These are phyloP conservation scores for Medicago arabica DNA, from an alignment of 306 rosid species.

Conservation along the genomic window DNA sequence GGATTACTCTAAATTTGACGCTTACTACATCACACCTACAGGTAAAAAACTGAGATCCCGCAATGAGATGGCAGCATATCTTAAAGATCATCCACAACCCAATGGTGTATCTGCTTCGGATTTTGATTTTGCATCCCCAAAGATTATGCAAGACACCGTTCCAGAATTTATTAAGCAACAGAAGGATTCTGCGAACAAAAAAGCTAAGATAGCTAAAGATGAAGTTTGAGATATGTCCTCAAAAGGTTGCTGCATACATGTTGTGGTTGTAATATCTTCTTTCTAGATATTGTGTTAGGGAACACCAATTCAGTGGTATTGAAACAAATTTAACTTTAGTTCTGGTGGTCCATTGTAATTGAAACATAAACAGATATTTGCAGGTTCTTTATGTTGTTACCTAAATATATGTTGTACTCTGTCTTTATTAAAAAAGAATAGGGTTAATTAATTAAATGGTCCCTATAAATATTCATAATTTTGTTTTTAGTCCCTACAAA, in stretches of 20 bases:
- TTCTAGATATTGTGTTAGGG: background rate
- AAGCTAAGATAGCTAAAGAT: constrained; percentile 19
- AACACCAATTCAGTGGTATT: too few species aligned
- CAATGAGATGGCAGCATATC: constrained; percentile 60
- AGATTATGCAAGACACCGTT: constrained; percentile 78
- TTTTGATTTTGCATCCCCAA: constrained; percentile 74
- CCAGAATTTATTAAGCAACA: constrained; percentile 51
- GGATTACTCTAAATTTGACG: constrained; percentile 46
- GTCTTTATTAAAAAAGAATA: background rate
- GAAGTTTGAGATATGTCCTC: constrained; percentile 29
- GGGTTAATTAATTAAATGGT: too few species aligned
- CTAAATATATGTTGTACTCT: too few species aligned
- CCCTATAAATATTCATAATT: too few species aligned
- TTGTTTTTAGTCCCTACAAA: too few species aligned
- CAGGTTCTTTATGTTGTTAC: background rate
- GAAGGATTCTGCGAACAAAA: constrained; percentile 55
- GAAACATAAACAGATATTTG: background rate
- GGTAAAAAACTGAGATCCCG: constrained; percentile 79
- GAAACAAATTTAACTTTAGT: too few species aligned
- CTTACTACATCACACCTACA: constrained; percentile 66
- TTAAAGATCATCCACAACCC: constrained; percentile 63
- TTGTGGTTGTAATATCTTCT: background rate
- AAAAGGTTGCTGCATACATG: constrained; percentile 28
- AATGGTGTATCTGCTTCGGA: constrained; percentile 48
- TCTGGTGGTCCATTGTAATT: background rate